Percentiles rank a stretch among this genome's conserved stretches.
phyloP scores from a whole-genome alignment of 495 filamentous ascomycete species.

The Hamigera avellanea region DNA sequence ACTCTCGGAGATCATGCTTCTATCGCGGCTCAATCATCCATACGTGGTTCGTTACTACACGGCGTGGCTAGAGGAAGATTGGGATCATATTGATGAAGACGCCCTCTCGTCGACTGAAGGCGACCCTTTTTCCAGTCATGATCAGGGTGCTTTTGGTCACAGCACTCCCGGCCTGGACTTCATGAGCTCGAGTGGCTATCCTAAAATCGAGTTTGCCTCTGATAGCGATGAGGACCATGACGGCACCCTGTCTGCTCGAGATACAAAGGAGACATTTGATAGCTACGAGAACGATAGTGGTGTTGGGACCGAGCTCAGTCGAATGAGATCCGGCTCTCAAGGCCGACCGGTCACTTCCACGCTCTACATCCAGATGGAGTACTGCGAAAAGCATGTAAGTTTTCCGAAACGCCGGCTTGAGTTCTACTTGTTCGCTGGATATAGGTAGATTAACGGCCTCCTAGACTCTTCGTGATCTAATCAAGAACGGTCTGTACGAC shows the following conservation, averaged over 20 bases:
- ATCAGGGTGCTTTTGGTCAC: slow-evolving; percentile 51
- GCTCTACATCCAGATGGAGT: slow-evolving; percentile 91
- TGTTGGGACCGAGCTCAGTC: slow-evolving; percentile 17
- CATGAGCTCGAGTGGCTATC: slow-evolving; percentile 78
- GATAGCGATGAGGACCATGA: slow-evolving; percentile 53
- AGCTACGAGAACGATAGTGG: slow-evolving; percentile 11
- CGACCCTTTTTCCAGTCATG: slow-evolving; percentile 22
- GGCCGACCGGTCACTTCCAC: slow-evolving; percentile 38
- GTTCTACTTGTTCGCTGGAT: slow-evolving; percentile 2
- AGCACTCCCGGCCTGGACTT: slow-evolving; percentile 84
- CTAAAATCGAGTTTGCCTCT: slow-evolving; percentile 65
- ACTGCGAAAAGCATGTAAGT: slow-evolving; percentile 81
- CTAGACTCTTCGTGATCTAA: slow-evolving; percentile 86
- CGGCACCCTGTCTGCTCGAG: slow-evolving; percentile 19
- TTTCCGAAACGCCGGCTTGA: not conserved
- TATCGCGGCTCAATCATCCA: slow-evolving; percentile 87
- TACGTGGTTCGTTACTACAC: slow-evolving; percentile 94
- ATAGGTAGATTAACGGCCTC: slow-evolving; percentile 1
- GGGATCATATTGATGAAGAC: slow-evolving; percentile 41
- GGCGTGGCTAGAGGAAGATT: slow-evolving; percentile 82
- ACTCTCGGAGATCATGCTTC: slow-evolving; percentile 78
- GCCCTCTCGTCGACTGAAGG: slow-evolving; percentile 48
- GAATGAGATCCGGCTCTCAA: slow-evolving; percentile 26
- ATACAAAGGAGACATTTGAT: slow-evolving; percentile 12
- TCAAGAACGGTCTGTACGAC: slow-evolving; percentile 60